Base-by-base conservation (phyloP, 2,329 filamentous ascomycete species). In the Karstenula rhodostoma region DNA sequence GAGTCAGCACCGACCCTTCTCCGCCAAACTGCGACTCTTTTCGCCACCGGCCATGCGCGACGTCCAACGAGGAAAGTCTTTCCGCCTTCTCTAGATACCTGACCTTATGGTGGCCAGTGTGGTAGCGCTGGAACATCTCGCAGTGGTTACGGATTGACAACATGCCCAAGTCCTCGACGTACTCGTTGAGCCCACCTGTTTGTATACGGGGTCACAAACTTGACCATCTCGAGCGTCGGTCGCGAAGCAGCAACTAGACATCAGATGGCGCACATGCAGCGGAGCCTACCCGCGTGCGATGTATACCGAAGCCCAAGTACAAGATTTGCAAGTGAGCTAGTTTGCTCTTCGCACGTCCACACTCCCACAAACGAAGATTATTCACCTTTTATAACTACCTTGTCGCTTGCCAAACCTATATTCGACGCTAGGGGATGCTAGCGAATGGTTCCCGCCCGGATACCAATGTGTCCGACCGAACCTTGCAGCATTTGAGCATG, bases 31-130 rank as follows among this genome's bases (percentile, higher is more conserved):
- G 19, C 29, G 42, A 7, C 40, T 47, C 33, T 53, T 12, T 40
- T 55, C 10, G 52, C 52, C 52, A 55, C 52, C 47, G 5, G 42
- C 19, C 27, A 46, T 55, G 51, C 29, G 29, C 52, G 12, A 17
- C 10, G 29, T 55, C 42, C 12, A 6, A 25, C 52, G 29, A 46
- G 52, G 52, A 33, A 55, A 55, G 8, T 55, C 29, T 46, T 55
- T 47, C 52, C 52, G 52, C 40, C 1, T 29, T 32, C 17, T 12
- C 12, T 25, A 12, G 27, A 33, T 13, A 33, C 9, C 25, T 17
- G n/a, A 32, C 23, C n/a, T 40, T 15, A 19, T n/a, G 15, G 37
- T 40, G 5, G 37, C n/a, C 37, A 4, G 15, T 40, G 15, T 7
- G 37, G 17, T n/a, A 17, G 37, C 13, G 17, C 37, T 7, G 37